A percentile compares a stretch with the other conserved stretches of the same genome.
phyloP scores from a whole-genome alignment of 2,329 filamentous ascomycete species.

The Pseudopyrenochaeta lycopersici region DNA sequence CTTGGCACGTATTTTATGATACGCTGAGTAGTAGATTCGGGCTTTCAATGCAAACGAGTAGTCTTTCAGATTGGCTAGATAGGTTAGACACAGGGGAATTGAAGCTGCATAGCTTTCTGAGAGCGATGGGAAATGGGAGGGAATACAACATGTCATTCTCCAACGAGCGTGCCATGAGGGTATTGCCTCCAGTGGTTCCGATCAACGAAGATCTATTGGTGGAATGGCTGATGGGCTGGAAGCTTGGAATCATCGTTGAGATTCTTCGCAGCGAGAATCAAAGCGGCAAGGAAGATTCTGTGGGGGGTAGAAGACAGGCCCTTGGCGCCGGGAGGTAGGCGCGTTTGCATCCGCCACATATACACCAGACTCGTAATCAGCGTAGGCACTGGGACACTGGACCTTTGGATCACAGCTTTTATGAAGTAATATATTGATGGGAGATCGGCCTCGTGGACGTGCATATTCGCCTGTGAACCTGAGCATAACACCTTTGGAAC shows the following conservation, averaged over 20 bases:
- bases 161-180: background rate
- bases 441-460: constrained; percentile 62
- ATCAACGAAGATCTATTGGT: no score
- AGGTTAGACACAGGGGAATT: no score
- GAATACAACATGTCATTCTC: no score
- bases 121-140: no score
- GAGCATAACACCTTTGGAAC: constrained; percentile 72
- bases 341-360: constrained; percentile 80
- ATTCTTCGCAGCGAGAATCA: constrained; percentile 91
- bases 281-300: constrained; percentile 90
- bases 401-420: constrained; percentile 84
- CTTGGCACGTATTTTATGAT: no score
- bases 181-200: background rate
- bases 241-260: constrained; percentile 97
- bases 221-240: no score
- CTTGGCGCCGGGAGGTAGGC: constrained; percentile 90
- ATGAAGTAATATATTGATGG: constrained; percentile 92
- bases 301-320: constrained; percentile 95
- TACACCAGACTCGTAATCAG: constrained; percentile 97
- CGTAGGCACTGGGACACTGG: constrained; percentile 94
- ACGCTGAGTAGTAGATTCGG: no score
- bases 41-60: no score
- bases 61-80: no score
- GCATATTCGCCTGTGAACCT: constrained; percentile 47
- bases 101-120: no score